Base-by-base conservation (phyloP, 768 basidiomycete genomes). In the Termitomyces sp. region DNA sequence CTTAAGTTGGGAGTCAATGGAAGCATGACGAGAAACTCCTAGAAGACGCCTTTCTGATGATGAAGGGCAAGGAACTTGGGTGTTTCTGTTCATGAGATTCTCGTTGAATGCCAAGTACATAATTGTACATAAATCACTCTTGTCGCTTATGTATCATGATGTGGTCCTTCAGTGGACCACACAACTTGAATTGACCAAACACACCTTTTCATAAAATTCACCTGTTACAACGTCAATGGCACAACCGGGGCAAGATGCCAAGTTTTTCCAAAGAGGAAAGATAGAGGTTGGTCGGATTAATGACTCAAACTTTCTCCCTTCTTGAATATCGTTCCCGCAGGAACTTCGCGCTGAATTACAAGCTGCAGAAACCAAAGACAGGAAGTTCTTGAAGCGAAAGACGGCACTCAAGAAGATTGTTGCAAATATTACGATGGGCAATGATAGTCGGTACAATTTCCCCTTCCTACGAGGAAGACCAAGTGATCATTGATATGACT, bases 381-480 rank as follows among this genome's bases (percentile, higher is more conserved):
- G 98, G 83, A 96, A 95, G 69, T 98, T 85, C 66, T 78, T 86
- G 67, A 96, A 96, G 76, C 85, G 95, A 68, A 98, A 95, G 83
- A 95, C 86, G 0, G 90, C 93, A 20, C 76, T 98, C 68, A 98
- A 99, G 84, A 96, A 96, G 80, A 90, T 98, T 62, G 94, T 98
- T 12, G 97, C 97, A 46, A 98, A 98, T 74, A 98, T 98, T 74
- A 99, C 97, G 4, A 98, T 99, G 96, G 97, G 97, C 48, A 97
- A 95, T 71, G 96, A 98, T 76, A 96, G 96, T 97, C 72, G 77
- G 94, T 86, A 72, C 67, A 67, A 67, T 64, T 70, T 67, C 61
- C 62, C 61, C 67, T 40, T 59, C 65, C 57, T 63, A 64, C 43
- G 55, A 53, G 56, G 62, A 66, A 63, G 63, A 61, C 66, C 63